Base-by-base conservation (phyloP, 2,329 filamentous ascomycete genomes). In the Paraconiothyrium sp. region DNA sequence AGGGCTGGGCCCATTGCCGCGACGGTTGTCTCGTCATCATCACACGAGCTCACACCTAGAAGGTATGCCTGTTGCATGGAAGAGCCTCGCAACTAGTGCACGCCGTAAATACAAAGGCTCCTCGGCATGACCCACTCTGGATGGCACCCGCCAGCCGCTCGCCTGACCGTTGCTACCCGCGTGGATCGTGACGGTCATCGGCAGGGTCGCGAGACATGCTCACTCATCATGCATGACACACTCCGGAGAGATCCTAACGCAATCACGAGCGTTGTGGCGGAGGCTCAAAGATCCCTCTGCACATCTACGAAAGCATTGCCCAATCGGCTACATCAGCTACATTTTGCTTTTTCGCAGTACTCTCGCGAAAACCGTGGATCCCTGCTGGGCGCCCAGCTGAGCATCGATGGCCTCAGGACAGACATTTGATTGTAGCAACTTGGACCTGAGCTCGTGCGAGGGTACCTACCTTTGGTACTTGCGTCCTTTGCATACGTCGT, bases 151-250 rank as follows among this genome's bases (percentile, higher is more conserved):
- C 51, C 32, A 56, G 52, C 48, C 57, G 49, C 49, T 54, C 49
- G 55, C 54, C 59, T 51, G 37, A 48, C 35, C 43, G 34, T 51
- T 51, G 34, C 52, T 44, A 37, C 34, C 34, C 30, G 52, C 37
- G 52, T 30, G 39, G 54, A 34, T 58, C 54, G 52, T n/a, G 30
- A 37, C n/a, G 1, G 24, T 32, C 51, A 32, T 54, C 5, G 14
- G 1, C 39, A 60, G 55, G 27, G 56, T 61, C 27, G 52, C 62
- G 62, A 66, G 58, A 56, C 48, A 60, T 59, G 59, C 54, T 48
- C 51, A 30, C 4, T 30, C 27, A 46, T 57, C 54, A 64, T 56
- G 59, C 66, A 62, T 59, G 39, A 58, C 57, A 58, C 51, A 50
- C 54, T 62, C 22, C 41, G 61, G 55, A 51, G 59, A 56, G 44